A percentile compares a stretch with the other conserved stretches of the same genome.
Conservation (phyloP, 1,139 yeast species). For the Candida sanyaensis region DNA sequence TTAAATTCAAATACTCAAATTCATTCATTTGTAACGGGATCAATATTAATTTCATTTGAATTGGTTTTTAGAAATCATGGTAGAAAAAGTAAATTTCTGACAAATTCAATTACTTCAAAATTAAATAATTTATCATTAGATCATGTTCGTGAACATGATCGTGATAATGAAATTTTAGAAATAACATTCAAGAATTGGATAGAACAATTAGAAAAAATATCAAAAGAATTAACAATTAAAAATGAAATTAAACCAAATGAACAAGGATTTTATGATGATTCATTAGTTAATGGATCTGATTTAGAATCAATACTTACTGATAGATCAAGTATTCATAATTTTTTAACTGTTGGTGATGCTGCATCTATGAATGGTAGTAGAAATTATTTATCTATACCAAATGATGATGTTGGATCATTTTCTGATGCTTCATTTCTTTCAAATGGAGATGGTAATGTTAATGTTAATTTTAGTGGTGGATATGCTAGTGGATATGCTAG, state of each 20-base stretch:
- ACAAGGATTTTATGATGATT: conserved; percentile 44
- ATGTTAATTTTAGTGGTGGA: no score
- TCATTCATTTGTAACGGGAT: conserved; percentile 59
- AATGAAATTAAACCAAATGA: conserved; percentile 30
- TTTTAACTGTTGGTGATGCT: neutral
- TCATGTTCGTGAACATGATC: conserved; percentile 9
- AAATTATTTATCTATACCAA: neutral
- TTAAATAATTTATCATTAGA: conserved; percentile 4
- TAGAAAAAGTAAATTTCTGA: conserved; percentile 1
- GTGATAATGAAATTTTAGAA: conserved; percentile 8
- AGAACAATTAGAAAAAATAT: conserved; percentile 32
- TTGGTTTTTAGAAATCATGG: conserved; percentile 29
- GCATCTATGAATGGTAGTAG: neutral
- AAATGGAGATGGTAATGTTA: conserved; percentile 15
- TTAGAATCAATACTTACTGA: conserved; percentile 23
- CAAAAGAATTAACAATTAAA: conserved; percentile 18
- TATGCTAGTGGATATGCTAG: conserved; percentile 7
- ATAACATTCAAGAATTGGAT: conserved; percentile 30
- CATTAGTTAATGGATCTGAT: conserved; percentile 31
- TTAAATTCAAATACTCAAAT: conserved; percentile 48
- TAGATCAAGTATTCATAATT: conserved; percentile 3
- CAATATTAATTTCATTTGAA: conserved; percentile 53
- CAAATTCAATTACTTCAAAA: neutral
- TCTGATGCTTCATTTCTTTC: conserved; percentile 27
- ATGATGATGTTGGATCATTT: conserved; percentile 18